Conservation (phyloP, 176 grass and related monocot species). For the Pontederia crassipes region DNA sequence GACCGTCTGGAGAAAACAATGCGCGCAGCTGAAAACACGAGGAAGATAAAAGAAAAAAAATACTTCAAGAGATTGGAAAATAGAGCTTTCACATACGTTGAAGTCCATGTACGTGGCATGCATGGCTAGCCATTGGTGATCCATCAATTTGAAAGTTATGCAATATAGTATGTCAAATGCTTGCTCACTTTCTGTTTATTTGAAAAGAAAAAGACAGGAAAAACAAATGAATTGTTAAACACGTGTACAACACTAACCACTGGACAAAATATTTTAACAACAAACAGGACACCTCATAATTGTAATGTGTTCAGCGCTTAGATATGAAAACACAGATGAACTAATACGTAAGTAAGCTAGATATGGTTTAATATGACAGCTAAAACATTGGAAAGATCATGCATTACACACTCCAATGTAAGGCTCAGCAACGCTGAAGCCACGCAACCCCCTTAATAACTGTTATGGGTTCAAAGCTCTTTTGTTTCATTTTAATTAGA, state of each 20-base stretch:
- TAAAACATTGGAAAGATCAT: not conserved
- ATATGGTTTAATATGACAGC: too few relatives aligned
- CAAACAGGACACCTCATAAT: too few relatives aligned
- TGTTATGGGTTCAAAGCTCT: too few relatives aligned
- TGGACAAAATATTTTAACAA: too few relatives aligned
- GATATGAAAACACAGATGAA: too few relatives aligned
- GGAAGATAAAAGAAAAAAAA: not conserved
- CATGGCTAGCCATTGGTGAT: conserved; percentile 21
- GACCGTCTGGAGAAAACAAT: conserved; percentile 1
- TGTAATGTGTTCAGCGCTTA: too few relatives aligned
- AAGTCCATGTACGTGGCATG: conserved; percentile 20
- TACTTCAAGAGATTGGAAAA: not conserved
- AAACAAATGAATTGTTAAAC: not conserved
- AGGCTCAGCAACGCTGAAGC: not conserved
- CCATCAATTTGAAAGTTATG: conserved; percentile 21
- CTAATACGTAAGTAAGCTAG: too few relatives aligned
- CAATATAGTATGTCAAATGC: conserved; percentile 18
- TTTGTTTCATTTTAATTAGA: too few relatives aligned
- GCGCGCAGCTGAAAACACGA: not conserved
- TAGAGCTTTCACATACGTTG: not conserved
- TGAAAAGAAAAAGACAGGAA: not conserved
- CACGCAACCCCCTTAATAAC: too few relatives aligned
- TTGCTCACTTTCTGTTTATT: conserved; percentile 2
- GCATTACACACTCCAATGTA: not conserved
- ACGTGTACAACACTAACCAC: too few relatives aligned